Evolutionary conservation across 441 rosid genomes (phyloP).

Genomic region (Mallotus repandus): DNA sequence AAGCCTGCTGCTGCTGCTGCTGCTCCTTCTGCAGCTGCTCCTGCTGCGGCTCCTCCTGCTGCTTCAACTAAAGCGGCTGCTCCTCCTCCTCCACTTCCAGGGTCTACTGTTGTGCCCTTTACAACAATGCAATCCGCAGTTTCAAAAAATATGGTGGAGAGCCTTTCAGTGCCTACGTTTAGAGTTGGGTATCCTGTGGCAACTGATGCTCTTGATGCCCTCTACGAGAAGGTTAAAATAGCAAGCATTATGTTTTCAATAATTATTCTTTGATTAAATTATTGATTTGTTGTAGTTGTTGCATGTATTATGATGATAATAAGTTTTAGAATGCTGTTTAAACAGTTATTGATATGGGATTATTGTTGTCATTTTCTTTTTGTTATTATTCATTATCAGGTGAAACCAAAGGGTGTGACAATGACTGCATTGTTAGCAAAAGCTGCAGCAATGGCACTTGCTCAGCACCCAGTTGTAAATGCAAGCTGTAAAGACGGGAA

Average conservation of each 20-base stretch:
- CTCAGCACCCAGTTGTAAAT: constrained; percentile 85
- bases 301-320: no score
- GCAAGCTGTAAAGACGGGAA: constrained; percentile 90
- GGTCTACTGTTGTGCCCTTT: constrained; percentile 76
- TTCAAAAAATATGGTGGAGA: constrained; percentile 80
- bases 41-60: constrained; percentile 26
- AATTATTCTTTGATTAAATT: background rate
- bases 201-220: constrained; percentile 89
- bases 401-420: constrained; percentile 94
- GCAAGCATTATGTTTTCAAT: background rate
- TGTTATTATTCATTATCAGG: constrained; percentile 38
- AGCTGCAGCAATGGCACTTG: constrained; percentile 94
- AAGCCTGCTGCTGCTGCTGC: constrained; percentile 35
- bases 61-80: constrained; percentile 28
- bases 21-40: constrained; percentile 21
- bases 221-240: constrained; percentile 59
- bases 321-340: background rate
- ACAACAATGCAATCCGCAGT: constrained; percentile 90
- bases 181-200: constrained; percentile 87
- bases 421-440: constrained; percentile 94
- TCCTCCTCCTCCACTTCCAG: constrained; percentile 59
- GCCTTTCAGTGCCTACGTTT: constrained; percentile 86
- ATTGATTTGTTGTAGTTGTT: background rate
- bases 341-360: background rate
- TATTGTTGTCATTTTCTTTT: background rate